Evolutionary conservation across 805 yeast species (phyloP).

Genomic region (Saccharomycopsis lassenensis): DNA sequence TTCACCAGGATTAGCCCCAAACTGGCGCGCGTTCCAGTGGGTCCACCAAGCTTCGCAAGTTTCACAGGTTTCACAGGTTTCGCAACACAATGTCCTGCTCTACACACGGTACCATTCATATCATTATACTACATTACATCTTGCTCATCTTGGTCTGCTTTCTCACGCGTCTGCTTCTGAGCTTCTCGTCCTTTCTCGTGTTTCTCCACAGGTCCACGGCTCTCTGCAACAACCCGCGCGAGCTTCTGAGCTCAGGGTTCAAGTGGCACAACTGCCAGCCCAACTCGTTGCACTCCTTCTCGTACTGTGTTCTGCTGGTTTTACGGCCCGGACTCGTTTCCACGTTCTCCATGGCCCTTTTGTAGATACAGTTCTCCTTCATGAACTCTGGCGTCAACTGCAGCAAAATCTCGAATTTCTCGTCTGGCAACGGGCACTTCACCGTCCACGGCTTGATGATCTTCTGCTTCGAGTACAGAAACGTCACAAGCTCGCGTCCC

Average conservation of each 20-base stretch:
- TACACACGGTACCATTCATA: too few relatives aligned
- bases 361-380: conserved; percentile 33
- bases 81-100: too few relatives aligned
- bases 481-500: conserved; percentile 25
- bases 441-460: conserved; percentile 19
- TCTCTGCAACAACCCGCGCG: conserved; percentile 38
- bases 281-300: conserved; percentile 35
- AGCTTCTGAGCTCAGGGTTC: conserved; percentile 32
- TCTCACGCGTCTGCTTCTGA: conserved; percentile 35
- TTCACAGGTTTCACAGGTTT: too few relatives aligned
- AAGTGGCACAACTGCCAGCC: conserved; percentile 37
- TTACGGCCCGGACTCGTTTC: conserved; percentile 27
- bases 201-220: conserved; percentile 45
- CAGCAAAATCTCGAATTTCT: conserved; percentile 3
- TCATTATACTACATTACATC: too few relatives aligned
- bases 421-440: conserved; percentile 12
- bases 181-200: conserved; percentile 30
- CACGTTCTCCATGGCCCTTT: conserved; percentile 10
- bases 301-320: conserved; percentile 37
- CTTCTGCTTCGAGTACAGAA: conserved; percentile 25
- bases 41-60: too few relatives aligned
- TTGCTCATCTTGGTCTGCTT: conserved; percentile 18
- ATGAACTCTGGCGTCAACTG: conserved; percentile 26
- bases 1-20: too few relatives aligned
- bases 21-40: too few relatives aligned